phyloP scores from a whole-genome alignment of 768 basidiomycete genomes.

The Hericium erinaceus region DNA sequence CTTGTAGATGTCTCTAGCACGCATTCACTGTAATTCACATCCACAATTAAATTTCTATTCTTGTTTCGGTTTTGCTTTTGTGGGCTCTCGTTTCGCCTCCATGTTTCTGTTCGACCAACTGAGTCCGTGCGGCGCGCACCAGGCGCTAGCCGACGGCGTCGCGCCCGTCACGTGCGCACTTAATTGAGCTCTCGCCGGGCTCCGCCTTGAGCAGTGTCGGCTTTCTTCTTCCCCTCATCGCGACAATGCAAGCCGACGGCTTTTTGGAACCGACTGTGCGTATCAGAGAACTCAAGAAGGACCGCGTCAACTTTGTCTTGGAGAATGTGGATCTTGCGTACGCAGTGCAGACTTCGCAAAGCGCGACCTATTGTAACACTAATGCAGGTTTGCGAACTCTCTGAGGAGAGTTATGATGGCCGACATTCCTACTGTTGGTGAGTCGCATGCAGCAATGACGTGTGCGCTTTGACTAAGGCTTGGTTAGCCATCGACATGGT shows the following conservation, averaged over 20 bases:
- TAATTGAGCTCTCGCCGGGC: background rate
- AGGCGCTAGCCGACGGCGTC: background rate
- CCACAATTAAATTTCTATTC: background rate
- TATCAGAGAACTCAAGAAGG: slow-evolving; percentile 77
- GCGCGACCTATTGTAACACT: slow-evolving; percentile 9
- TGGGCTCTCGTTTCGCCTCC: background rate
- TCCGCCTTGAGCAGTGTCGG: background rate
- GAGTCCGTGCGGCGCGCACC: background rate
- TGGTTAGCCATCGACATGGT: slow-evolving; percentile 90
- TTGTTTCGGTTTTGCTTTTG: background rate
- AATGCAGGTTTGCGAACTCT: slow-evolving; percentile 84
- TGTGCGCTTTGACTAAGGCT: background rate
- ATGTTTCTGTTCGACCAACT: background rate
- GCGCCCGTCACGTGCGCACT: background rate
- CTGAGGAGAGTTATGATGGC: slow-evolving; percentile 91
- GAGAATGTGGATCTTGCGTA: slow-evolving; percentile 96
- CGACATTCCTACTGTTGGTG: slow-evolving; percentile 92
- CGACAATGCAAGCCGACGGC: slow-evolving; percentile 26
- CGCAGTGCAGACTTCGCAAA: slow-evolving; percentile 20
- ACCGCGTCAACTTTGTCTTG: slow-evolving; percentile 84
- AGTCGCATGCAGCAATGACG: slow-evolving; percentile 21
- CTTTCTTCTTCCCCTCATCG: background rate
- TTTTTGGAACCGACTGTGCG: slow-evolving; percentile 59
- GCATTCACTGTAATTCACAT: background rate
- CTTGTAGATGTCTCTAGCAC: background rate